Evolutionary conservation across 768 basidiomycete species (phyloP).

Genomic region (Pulveroboletus sp.): DNA sequence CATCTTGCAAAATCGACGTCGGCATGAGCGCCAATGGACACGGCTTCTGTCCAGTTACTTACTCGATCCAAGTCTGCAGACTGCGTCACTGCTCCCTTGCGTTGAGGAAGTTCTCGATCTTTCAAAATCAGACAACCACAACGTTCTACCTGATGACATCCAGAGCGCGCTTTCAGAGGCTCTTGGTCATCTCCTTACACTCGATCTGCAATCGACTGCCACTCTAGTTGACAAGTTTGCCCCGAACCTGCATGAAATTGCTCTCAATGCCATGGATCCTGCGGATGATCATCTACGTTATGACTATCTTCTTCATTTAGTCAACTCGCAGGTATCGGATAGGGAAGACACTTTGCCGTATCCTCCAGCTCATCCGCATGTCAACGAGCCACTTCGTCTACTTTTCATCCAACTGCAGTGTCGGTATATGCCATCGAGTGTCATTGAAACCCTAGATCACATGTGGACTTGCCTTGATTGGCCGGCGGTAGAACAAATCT

Average conservation of each 20-base stretch:
- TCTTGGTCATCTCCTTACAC: slow-evolving; percentile 59
- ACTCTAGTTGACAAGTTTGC: slow-evolving; percentile 62
- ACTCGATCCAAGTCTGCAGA: slow-evolving; percentile 60
- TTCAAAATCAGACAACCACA: slow-evolving; percentile 44
- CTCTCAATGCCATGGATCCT: slow-evolving; percentile 47
- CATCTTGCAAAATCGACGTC: slow-evolving; percentile 79
- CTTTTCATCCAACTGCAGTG: slow-evolving; percentile 73
- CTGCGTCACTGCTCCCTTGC: slow-evolving; percentile 59
- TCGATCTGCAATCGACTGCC: slow-evolving; percentile 64
- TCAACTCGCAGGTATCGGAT: slow-evolving; percentile 47
- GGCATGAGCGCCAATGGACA: slow-evolving; percentile 72
- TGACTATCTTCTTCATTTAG: slow-evolving; percentile 70
- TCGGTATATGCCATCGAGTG: slow-evolving; percentile 55
- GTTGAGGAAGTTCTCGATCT: slow-evolving; percentile 56
- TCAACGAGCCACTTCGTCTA: slow-evolving; percentile 49
- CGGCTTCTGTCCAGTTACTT: slow-evolving; percentile 70
- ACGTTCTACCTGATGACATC: slow-evolving; percentile 53
- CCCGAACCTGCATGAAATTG: slow-evolving; percentile 62
- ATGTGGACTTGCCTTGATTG: slow-evolving; percentile 53
- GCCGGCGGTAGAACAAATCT: slow-evolving; percentile 50
- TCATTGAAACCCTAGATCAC: slow-evolving; percentile 57
- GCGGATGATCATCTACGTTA: slow-evolving; percentile 53
- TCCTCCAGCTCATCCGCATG: slow-evolving; percentile 35
- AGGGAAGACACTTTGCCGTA: slow-evolving; percentile 32
- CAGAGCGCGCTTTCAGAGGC: slow-evolving; percentile 48